A percentile compares a stretch with the other conserved stretches of the same genome.
Conservation (phyloP, 768 basidiomycete genomes). For the Phlebiopsis gigantea region DNA sequence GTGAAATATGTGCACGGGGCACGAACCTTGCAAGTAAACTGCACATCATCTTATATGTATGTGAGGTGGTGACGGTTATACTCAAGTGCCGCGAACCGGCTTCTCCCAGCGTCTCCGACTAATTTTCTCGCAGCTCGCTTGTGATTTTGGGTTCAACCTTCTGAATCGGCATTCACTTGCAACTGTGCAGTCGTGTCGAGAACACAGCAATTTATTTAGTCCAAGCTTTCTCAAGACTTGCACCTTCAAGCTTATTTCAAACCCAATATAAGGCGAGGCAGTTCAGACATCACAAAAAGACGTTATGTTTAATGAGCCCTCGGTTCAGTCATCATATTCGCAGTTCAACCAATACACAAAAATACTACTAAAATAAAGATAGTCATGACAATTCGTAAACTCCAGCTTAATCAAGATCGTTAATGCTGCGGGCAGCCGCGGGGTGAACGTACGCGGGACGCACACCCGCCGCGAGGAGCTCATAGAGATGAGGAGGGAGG, state of each 20-base stretch:
- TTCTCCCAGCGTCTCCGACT: constrained; percentile 24
- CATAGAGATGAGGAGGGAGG: not conserved
- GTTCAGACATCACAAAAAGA: too few species aligned
- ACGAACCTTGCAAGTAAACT: constrained; percentile 35
- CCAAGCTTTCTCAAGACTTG: too few species aligned
- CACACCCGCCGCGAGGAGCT: not conserved
- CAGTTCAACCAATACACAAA: too few species aligned
- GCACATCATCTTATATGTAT: too few species aligned
- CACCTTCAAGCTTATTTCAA: too few species aligned
- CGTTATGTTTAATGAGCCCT: too few species aligned
- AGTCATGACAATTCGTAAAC: not conserved
- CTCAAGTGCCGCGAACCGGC: constrained; percentile 38
- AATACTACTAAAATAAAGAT: not conserved
- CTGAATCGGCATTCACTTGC: too few species aligned
- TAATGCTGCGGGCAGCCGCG: not conserved
- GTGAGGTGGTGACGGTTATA: constrained; percentile 32
- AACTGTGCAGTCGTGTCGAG: too few species aligned
- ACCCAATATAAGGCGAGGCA: too few species aligned
- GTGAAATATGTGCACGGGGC: too few species aligned
- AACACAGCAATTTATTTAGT: too few species aligned
- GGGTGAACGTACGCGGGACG: not conserved
- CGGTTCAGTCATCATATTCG: too few species aligned
- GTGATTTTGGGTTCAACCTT: constrained; percentile 24
- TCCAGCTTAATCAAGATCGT: constrained; percentile 1
- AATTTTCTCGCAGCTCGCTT: constrained; percentile 32